Evolutionary conservation across 2,329 filamentous ascomycete genomes (phyloP).

Genomic region (Claviceps citrina): DNA sequence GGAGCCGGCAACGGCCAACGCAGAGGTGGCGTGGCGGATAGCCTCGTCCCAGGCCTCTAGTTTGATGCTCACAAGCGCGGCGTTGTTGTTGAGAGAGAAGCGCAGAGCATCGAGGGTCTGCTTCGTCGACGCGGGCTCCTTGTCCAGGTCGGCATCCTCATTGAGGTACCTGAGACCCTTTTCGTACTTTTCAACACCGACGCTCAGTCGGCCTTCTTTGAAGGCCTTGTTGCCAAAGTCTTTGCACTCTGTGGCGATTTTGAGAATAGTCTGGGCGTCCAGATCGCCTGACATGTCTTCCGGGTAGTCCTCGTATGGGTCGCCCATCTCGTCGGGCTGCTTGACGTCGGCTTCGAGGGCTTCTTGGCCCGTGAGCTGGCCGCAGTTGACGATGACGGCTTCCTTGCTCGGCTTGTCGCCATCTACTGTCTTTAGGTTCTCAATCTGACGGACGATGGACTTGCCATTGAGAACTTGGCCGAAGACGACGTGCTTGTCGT

Average conservation of each 20-base stretch:
- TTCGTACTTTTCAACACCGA: conserved; percentile 81
- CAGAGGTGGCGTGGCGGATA: conserved; percentile 53
- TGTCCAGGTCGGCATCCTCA: conserved; percentile 62
- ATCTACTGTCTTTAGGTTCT: conserved; percentile 60
- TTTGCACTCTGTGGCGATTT: conserved; percentile 76
- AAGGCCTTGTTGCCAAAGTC: conserved; percentile 85
- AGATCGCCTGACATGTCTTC: conserved; percentile 59
- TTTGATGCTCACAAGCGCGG: conserved; percentile 74
- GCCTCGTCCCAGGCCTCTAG: conserved; percentile 56
- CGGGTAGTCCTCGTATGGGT: conserved; percentile 89
- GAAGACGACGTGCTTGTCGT: conserved; percentile 95
- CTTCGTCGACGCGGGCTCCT: conserved; percentile 53
- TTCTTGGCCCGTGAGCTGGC: conserved; percentile 61
- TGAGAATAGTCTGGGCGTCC: conserved; percentile 51
- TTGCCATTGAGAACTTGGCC: conserved; percentile 89
- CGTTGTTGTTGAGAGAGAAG: conserved; percentile 78
- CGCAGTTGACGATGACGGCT: conserved; percentile 66
- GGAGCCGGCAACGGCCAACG: conserved; percentile 50
- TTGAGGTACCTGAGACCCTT: conserved; percentile 83
- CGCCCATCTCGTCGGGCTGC: conserved; percentile 64
- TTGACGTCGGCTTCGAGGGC: conserved; percentile 53
- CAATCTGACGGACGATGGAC: conserved; percentile 75
- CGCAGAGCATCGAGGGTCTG: conserved; percentile 56
- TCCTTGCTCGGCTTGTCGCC: conserved; percentile 66
- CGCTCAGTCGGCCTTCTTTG: conserved; percentile 55